These are phyloP conservation scores for Microcyclosporella mali DNA, from an alignment of 2,329 filamentous ascomycete species.

Conservation along the genomic window DNA sequence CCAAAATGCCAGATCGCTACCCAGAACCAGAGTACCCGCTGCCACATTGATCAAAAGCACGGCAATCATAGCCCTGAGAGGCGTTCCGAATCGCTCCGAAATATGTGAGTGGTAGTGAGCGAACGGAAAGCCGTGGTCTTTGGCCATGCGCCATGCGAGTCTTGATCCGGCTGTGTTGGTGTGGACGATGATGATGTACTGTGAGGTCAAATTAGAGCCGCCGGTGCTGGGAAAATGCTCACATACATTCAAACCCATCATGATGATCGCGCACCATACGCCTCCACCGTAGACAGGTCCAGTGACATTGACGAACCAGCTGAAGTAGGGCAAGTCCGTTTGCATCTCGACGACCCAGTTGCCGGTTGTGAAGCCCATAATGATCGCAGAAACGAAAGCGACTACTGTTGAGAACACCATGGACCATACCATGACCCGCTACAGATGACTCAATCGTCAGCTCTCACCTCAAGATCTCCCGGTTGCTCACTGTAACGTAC, in stretches of 20 bases:
- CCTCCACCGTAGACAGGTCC: conserved; percentile 4
- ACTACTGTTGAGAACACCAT: conserved; percentile 3
- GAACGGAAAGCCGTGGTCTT: conserved; percentile 5
- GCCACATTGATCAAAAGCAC: conserved; percentile 1
- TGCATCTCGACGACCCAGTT: conserved; percentile 4
- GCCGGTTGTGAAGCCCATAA: conserved; percentile 7
- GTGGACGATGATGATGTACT: conserved; percentile 8
- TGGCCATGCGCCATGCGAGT: conserved; percentile 6
- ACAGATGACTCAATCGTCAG: neutral
- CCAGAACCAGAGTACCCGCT: neutral
- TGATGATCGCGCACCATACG: conserved; percentile 2
- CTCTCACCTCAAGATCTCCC: neutral
- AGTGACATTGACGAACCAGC: conserved; percentile 5
- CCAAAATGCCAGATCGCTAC: conserved; percentile 2
- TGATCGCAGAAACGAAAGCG: neutral
- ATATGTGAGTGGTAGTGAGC: neutral
- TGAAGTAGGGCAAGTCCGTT: conserved; percentile 4
- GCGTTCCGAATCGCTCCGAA: neutral
- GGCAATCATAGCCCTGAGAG: conserved; percentile 1
- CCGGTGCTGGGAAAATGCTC: no score
- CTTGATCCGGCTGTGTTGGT: conserved; percentile 4
- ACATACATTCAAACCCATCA: conserved; percentile 5
- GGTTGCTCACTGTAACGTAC: neutral
- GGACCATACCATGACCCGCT: conserved; percentile 7
- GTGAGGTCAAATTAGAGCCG: neutral